Base-by-base conservation (phyloP, 768 basidiomycete genomes). In the Jaapia argillacea region DNA sequence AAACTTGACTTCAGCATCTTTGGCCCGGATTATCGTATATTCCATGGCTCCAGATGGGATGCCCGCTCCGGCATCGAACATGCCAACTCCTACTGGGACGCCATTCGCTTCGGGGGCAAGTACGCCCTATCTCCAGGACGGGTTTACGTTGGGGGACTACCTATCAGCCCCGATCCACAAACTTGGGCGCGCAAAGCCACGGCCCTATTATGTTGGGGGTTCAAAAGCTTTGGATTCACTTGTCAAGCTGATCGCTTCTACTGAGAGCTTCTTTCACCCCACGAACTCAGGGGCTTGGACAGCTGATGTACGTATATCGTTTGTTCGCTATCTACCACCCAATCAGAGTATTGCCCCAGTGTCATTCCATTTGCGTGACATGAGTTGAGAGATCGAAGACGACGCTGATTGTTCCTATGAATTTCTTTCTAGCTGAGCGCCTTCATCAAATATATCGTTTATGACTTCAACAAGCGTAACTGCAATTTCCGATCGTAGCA, bases 221-320 rank as follows among this genome's bases (percentile, higher is more conserved):
- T 85, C 78, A 20, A 85, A 78, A 58, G 86, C 90, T 3, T 64
- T 94, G 44, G 89, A 92, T 57, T 85, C 88, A 5, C 64, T 94
- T n/a, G 79, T 78, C 7, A 81, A 81, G 58, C 65, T 94, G 48
- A 79, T 94, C 51, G 85, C 85, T 5, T 88, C 87, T 4, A 85
- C 80, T 22, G 91, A 94, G 60, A 81, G 80, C 44, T 91, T 90
- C 65, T 94, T 92, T 64, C 90, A 92, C 57, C 90, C 90, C 0
- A 81, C 81, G 6, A 91, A 89, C 54, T 85, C 85, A 2, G 89
- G 89, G 6, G 68, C 74, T 7, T 91, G 87, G 83, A 87, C 87
- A 3, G 63, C 71, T 41, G 81, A 85, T 66, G 81, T 82, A 62
- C 46, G 73, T 62, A 24, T 31, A 36, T 42, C 37, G 6, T n/a